phyloP scores from a whole-genome alignment of 495 filamentous ascomycete genomes.

The Xylaria bambusicola region DNA sequence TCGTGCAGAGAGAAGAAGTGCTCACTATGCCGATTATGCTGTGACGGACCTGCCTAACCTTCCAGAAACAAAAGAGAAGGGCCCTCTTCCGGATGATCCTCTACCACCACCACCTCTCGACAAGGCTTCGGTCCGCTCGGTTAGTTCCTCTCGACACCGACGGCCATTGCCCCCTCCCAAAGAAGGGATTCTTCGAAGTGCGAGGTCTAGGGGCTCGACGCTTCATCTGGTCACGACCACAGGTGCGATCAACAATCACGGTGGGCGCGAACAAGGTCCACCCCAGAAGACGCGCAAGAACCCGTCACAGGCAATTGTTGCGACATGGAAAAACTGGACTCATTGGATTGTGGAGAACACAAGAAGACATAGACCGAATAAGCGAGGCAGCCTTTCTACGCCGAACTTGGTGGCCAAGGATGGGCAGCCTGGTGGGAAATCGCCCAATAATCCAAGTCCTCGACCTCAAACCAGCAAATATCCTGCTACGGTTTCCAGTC shows the following conservation, averaged over 20 bases:
- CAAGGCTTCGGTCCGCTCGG: conserved; percentile 73
- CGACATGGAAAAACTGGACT: conserved; percentile 73
- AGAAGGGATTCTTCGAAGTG: conserved; percentile 62
- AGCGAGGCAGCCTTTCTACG: conserved; percentile 55
- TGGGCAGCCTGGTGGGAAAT: conserved; percentile 38
- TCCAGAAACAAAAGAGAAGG: conserved; percentile 58
- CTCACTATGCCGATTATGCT: conserved; percentile 49
- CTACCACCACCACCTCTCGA: conserved; percentile 69
- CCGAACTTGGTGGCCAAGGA: conserved; percentile 53
- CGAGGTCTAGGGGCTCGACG: conserved; percentile 72
- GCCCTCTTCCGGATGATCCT: conserved; percentile 40
- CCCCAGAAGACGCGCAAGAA: conserved; percentile 48
- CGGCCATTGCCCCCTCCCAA: conserved; percentile 85
- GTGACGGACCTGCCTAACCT: conserved; percentile 70
- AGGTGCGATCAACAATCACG: conserved; percentile 39
- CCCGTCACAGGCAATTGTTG: conserved; percentile 53
- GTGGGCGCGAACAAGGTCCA: conserved; percentile 27
- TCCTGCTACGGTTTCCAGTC: conserved; percentile 27
- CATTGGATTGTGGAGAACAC: conserved; percentile 56
- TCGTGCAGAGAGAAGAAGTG: conserved; percentile 52
- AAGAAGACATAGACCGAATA: conserved; percentile 43
- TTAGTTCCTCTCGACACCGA: conserved; percentile 65
- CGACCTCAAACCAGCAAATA: conserved; percentile 58
- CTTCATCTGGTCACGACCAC: conserved; percentile 74
- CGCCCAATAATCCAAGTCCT: conserved; percentile 48